A percentile compares a stretch with the other conserved stretches of the same genome.
Evolutionary conservation across 257 asterid species (phyloP).

Genomic region (Solanum sitiens): DNA sequence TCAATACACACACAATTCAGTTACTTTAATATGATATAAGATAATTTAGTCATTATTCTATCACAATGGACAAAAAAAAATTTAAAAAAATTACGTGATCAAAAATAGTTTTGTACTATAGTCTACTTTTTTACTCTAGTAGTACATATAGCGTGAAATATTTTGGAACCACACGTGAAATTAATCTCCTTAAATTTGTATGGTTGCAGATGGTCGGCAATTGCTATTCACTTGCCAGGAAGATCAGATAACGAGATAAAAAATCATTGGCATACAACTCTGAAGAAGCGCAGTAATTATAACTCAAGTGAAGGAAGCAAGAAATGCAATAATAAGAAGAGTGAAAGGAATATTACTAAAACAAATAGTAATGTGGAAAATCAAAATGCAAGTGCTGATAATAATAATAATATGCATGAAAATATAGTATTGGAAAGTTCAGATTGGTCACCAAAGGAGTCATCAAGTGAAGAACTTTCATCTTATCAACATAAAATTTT

Average conservation of each 20-base stretch:
- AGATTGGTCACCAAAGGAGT: not conserved
- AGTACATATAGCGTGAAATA: too few relatives aligned
- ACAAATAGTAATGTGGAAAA: not conserved
- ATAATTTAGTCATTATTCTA: too few relatives aligned
- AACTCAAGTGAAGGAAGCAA: not conserved
- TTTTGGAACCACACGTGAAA: not conserved
- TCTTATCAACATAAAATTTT: not conserved
- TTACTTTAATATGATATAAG: too few relatives aligned
- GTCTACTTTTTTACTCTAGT: too few relatives aligned
- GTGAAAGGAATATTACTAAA: not conserved
- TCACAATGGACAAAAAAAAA: too few relatives aligned
- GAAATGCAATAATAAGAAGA: not conserved
- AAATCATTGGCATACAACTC: not conserved
- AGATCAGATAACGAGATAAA: not conserved
- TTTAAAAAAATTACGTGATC: too few relatives aligned
- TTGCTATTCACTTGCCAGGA: not conserved
- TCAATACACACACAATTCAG: too few relatives aligned
- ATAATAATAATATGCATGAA: not conserved
- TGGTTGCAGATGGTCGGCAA: not conserved
- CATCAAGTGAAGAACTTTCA: not conserved
- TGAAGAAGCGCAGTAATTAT: not conserved
- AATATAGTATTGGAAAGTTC: not conserved
- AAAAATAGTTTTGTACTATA: too few relatives aligned
- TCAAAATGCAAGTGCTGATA: not conserved
- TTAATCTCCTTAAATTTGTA: not conserved